These are phyloP conservation scores for Theileria sp. DNA, from an alignment of 169 alveolate species.

Conservation along the genomic window DNA sequence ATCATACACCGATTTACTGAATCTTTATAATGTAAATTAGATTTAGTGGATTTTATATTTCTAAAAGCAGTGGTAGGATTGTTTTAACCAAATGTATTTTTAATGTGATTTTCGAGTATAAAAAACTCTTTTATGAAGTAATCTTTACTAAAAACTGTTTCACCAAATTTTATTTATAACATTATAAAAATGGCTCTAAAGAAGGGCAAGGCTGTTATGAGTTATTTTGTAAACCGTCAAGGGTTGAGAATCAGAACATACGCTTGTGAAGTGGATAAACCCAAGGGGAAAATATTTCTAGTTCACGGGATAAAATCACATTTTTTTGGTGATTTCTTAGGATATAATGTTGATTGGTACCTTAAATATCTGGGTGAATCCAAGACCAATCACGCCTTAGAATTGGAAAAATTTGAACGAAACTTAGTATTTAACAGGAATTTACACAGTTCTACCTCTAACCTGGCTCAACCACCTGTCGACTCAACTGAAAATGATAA, in stretches of 20 bases:
- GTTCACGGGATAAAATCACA: constrained; percentile 71
- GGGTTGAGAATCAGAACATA: constrained; percentile 66
- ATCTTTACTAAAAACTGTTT: neutral
- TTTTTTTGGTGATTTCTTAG: constrained; percentile 68
- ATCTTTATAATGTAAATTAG: neutral
- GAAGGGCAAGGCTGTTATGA: constrained; percentile 55
- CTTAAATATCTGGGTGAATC: constrained; percentile 29
- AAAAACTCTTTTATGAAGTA: no score
- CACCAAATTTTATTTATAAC: neutral
- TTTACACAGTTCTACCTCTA: neutral
- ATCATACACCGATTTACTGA: neutral
- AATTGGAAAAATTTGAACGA: constrained; percentile 17
- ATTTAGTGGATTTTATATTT: neutral
- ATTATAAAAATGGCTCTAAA: neutral
- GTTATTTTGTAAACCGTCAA: constrained; percentile 67
- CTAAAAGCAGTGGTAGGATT: neutral
- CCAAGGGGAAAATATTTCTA: constrained; percentile 61
- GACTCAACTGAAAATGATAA: neutral
- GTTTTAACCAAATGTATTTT: neutral
- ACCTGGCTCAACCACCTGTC: neutral
- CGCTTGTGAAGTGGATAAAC: constrained; percentile 52
- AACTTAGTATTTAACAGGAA: constrained; percentile 8
- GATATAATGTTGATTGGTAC: constrained; percentile 64
- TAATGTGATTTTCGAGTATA: neutral
- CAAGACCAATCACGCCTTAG: constrained; percentile 35